These are phyloP conservation scores for Wickerhamiella kurtzmanii DNA, from an alignment of 805 yeast species.

Conservation along the genomic window DNA sequence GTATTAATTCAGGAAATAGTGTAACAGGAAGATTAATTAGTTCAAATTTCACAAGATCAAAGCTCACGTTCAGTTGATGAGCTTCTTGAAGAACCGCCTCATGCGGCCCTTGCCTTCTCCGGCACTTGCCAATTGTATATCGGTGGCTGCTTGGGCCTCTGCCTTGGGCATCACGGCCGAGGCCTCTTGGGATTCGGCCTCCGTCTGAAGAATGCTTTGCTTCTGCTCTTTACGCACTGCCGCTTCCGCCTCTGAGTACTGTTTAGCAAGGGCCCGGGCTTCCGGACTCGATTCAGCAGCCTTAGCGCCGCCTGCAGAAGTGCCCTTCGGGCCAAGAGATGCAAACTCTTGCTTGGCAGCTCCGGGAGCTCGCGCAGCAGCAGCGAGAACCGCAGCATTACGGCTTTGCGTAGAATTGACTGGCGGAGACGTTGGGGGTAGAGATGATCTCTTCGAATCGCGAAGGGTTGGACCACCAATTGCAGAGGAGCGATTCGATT, in stretches of 20 bases:
- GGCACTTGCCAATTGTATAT: not conserved
- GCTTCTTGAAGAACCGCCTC: conserved; percentile 2
- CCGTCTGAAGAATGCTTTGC: not conserved
- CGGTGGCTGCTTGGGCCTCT: not conserved
- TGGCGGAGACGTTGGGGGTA: not conserved
- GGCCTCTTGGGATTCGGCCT: not conserved
- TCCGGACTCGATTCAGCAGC: not conserved
- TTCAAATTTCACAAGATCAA: too few relatives aligned
- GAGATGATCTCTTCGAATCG: not conserved
- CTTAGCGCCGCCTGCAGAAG: not conserved
- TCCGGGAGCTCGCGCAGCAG: conserved; percentile 14
- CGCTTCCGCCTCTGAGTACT: not conserved
- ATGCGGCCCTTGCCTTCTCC: not conserved
- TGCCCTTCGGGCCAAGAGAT: conserved; percentile 2
- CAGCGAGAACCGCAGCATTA: conserved; percentile 15
- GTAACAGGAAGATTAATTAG: too few relatives aligned
- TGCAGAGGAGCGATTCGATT: not conserved
- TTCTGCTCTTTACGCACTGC: not conserved
- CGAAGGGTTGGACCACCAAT: conserved; percentile 7
- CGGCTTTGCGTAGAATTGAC: conserved; percentile 7
- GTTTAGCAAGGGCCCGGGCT: not conserved
- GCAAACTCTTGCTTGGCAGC: conserved; percentile 16
- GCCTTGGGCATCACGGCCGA: not conserved
- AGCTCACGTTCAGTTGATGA: not conserved
- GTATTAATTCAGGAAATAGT: too few relatives aligned